A percentile compares a stretch with the other conserved stretches of the same genome.
phyloP scores from a whole-genome alignment of 1,284 basidiomycete species.

The Mixia osmundae region DNA sequence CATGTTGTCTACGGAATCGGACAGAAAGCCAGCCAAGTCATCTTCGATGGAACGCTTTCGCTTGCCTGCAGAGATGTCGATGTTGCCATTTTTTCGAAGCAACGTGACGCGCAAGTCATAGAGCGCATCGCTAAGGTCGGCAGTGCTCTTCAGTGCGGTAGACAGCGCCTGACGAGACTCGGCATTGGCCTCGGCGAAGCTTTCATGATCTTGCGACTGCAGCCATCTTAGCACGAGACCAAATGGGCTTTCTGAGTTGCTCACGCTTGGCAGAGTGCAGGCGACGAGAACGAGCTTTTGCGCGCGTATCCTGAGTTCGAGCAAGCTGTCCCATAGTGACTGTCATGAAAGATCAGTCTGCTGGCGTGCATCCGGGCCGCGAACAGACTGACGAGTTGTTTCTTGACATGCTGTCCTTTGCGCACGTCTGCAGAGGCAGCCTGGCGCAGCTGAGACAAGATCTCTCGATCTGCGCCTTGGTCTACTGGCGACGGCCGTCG shows the following conservation, averaged over 20 bases:
- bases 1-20: too few relatives aligned
- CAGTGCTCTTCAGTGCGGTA: constrained; percentile 4
- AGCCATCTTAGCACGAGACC: not conserved
- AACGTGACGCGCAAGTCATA: constrained; percentile 4
- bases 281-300: constrained; percentile 49
- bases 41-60: too few relatives aligned
- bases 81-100: constrained; percentile 2
- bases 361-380: not conserved
- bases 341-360: constrained; percentile 23
- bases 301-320: constrained; percentile 65
- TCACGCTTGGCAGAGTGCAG: constrained; percentile 32
- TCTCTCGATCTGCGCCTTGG: constrained; percentile 25
- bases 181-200: not conserved
- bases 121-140: constrained; percentile 9
- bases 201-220: not conserved
- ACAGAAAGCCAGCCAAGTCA: too few relatives aligned
- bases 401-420: constrained; percentile 54
- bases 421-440: constrained; percentile 34
- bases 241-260: not conserved
- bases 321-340: constrained; percentile 57
- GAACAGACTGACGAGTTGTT: constrained; percentile 42
- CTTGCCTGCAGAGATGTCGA: constrained; percentile 20
- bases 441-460: constrained; percentile 32
- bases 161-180: not conserved
- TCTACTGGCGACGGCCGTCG: too few relatives aligned